These are phyloP conservation scores for Radiomyces spectabilis DNA, from an alignment of 192 early-diverging fungal species.

Conservation along the genomic window DNA sequence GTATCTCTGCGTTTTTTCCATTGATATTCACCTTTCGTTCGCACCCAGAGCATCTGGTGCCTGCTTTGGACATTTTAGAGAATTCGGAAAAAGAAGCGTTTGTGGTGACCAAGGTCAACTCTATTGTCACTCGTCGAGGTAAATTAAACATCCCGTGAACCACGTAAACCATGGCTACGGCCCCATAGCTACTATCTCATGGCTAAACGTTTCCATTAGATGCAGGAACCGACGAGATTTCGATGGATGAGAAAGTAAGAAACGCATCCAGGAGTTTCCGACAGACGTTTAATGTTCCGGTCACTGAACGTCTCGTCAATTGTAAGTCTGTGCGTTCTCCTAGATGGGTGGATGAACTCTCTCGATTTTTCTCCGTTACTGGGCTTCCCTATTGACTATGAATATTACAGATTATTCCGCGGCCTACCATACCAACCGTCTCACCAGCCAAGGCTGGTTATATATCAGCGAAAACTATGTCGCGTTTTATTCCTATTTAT, in stretches of 20 bases:
- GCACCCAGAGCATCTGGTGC: conserved; percentile 57
- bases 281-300: conserved; percentile 76
- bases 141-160: conserved; percentile 3
- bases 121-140: conserved; percentile 81
- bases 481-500: conserved; percentile 92
- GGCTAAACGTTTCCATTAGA: conserved; percentile 30
- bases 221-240: conserved; percentile 70
- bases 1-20: background rate
- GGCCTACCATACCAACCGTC: conserved; percentile 69
- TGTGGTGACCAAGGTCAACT: conserved; percentile 91
- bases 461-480: conserved; percentile 90
- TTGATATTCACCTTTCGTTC: background rate
- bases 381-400: background rate
- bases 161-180: background rate
- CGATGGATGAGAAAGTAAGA: conserved; percentile 81
- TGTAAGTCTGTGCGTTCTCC: conserved; percentile 41
- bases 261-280: conserved; percentile 83
- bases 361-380: background rate
- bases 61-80: conserved; percentile 66
- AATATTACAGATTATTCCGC: conserved; percentile 78
- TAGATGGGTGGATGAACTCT: background rate
- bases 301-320: conserved; percentile 83
- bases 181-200: background rate
- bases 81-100: conserved; percentile 74
- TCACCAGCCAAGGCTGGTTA: conserved; percentile 91